Base-by-base conservation (phyloP, 306 rosid species). In the Cucumis sativus region DNA sequence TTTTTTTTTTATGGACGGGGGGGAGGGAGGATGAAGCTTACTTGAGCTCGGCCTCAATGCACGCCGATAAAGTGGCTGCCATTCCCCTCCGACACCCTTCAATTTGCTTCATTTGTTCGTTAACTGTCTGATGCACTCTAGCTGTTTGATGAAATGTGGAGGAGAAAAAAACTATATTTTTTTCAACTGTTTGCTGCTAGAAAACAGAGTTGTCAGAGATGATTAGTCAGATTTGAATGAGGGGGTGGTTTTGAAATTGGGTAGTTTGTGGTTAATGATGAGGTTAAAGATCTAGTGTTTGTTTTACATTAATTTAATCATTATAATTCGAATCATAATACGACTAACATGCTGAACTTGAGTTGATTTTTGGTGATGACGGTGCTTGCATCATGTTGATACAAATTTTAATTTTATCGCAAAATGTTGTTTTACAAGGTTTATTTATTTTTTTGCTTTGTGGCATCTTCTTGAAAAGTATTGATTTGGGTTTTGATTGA, bases 51-150 rank as follows among this genome's bases (percentile, higher is more conserved):
- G 69, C 85, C 84, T 81, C 69, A 28, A 74, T 75, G 82, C 87
- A 83, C 82, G 88, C 91, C 84, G 80, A 63, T 58, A 85, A 83
- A 81, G 82, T 39, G 78, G 88, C 85, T 77, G 81, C 84, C 80
- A 66, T 39, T 10, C 59, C 69, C 80, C 78, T 78, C 81, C 78
- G 39, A 58, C 77, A 28, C 21, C 41, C 45, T 74, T 37, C 77
- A 30, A 30, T 9, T 30, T n/a, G 64, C 77, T 74, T 52, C 28
- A 9, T 71, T 28, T 49, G 23, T 25, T 75, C 45, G 47, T 35
- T 33, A 14, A 9, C 20, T 35, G 51, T 56, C 35, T 56, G 30
- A 2, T 16, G 63, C 78, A 33, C 78, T 75, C 66, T 21, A 9
- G 10, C n/a, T 75, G 65, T 75, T 57, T 56, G 65, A 54, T 39